Base-by-base conservation (phyloP, 148 eudicot genomes). In the Chenopodium suecicum region DNA sequence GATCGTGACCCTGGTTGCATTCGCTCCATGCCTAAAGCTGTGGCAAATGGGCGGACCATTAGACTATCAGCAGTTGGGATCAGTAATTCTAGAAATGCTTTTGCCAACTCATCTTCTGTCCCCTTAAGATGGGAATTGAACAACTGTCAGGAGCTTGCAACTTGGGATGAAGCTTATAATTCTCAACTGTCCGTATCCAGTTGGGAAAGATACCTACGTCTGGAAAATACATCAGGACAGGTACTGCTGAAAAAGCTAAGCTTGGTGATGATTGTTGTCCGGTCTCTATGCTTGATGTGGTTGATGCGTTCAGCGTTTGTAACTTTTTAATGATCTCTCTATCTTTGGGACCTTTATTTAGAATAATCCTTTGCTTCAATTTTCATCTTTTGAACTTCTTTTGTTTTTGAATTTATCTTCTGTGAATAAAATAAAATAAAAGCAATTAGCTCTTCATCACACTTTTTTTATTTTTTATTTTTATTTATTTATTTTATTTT, bases 41-140 rank as follows among this genome's bases (percentile, higher is more conserved):
- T 94, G 63, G 98, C 97, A 80, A 93, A 93, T 90, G 97, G 95
- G 77, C 95, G 90, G 65, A 91, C 86, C 69, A 89, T 94, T 79
- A 89, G 98, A 83, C 78, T 93, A 64, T 88, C 98, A 78, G 92
- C 97, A 41, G 95, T 94, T 78, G 91, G 98, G 80, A 85, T 93
- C 52, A 88, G 92, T 79, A 60, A 78, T 78, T 79, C 91, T 76
- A 90, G 95, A 80, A 89, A 84, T 88, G 94, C 92, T 83, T 94
- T 94, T 86, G 97, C 92, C 44, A 94, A 94, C 88, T 91, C 95
- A 29, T 94, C 98, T 80, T 93, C 98, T 83, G 88, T 93, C 25
- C 76, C 83, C 76, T 79, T 94, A 72, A 87, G 65, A 32, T 94
- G 98, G 98, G 91, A 93, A 73, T 84, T 91, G 70, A 75, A 75